Evolutionary conservation across 176 grass and related monocot genomes (phyloP), one percentile per base, ranked within the genome.

Genomic region (Carex scoparia): DNA sequence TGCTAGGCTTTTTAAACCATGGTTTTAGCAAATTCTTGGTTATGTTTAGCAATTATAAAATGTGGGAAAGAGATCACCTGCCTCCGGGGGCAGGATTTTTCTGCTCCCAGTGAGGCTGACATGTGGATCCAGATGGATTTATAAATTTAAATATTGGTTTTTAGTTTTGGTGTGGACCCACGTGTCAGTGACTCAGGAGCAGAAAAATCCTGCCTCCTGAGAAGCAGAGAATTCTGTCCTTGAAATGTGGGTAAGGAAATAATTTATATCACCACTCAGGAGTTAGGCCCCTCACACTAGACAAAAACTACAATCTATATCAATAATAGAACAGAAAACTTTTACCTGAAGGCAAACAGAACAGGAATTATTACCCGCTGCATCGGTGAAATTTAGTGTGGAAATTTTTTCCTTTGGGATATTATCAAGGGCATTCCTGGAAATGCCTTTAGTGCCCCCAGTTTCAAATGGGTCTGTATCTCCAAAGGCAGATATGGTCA

Each of bases 291-390:
- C 33, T 35, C 33, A 35, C 33, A 35, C 33, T 35, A 35, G 33
- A 35, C 33, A 35, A 35, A 35, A 35, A 35, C 33, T 35, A 3
- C 31, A 32, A 42, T 37, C 4, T 19, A 61, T 48, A 46, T 72
- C 38, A 72, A 23, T 46, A 44, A 13, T 30, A 53, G 19, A 51
- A 53, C 1, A 70, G 14, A 84, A 69, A 82, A 71, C 27, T 87
- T 85, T 79, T 84, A 97, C 94, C 94, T 97, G 91, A 82, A 97
- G 91, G 82, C 94, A 97, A 19, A 97, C 90, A 56, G 94, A 89
- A 49, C 88, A 92, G 79, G 56, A 91, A 79, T 75, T 81, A 64
- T 97, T 90, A 38, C 81, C 89, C 51, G 87, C 84, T 35, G 68
- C 79, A 42, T 89, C 81, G 55, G 81, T 66, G 58, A 79, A 86